A percentile compares a stretch with the other conserved stretches of the same genome.
phyloP scores from a whole-genome alignment of 1,284 basidiomycete species.

The Cerrena zonata region DNA sequence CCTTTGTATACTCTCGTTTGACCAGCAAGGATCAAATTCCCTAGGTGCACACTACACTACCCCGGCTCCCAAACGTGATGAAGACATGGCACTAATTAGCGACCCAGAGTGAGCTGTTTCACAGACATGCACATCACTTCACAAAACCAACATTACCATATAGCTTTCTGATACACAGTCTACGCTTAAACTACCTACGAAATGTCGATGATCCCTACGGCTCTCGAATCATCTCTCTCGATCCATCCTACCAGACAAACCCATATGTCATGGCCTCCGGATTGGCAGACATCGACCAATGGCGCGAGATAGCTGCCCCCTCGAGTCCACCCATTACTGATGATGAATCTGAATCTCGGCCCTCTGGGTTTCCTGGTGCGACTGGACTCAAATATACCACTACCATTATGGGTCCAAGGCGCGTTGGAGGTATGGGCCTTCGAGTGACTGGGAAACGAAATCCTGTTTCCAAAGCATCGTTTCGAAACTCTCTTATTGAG shows the following conservation, averaged over 20 bases:
- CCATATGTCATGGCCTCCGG: slow-evolving; percentile 77
- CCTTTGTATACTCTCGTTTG: too few relatives aligned
- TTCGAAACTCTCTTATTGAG: slow-evolving; percentile 30
- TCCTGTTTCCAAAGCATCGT: slow-evolving; percentile 36
- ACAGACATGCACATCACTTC: not conserved
- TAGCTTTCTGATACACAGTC: slow-evolving; percentile 81
- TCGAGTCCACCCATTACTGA: slow-evolving; percentile 65
- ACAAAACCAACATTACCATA: not conserved
- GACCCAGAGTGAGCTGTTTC: slow-evolving; percentile 45
- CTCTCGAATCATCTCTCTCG: slow-evolving; percentile 72
- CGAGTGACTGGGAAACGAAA: slow-evolving; percentile 31
- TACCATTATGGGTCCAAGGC: slow-evolving; percentile 63
- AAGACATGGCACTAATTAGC: slow-evolving; percentile 57
- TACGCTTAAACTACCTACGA: slow-evolving; percentile 83
- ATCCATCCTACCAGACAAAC: slow-evolving; percentile 66
- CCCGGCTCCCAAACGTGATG: too few relatives aligned
- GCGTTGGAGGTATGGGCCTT: slow-evolving; percentile 29
- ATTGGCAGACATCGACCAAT: slow-evolving; percentile 69
- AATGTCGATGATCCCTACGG: slow-evolving; percentile 82
- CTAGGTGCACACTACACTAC: too few relatives aligned
- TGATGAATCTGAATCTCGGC: slow-evolving; percentile 43
- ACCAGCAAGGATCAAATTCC: too few relatives aligned
- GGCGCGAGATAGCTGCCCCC: slow-evolving; percentile 75
- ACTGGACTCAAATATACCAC: slow-evolving; percentile 72
- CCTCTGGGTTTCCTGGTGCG: slow-evolving; percentile 52